Evolutionary conservation across 2,329 filamentous ascomycete species (phyloP).

Genomic region (Penicillium carneum): DNA sequence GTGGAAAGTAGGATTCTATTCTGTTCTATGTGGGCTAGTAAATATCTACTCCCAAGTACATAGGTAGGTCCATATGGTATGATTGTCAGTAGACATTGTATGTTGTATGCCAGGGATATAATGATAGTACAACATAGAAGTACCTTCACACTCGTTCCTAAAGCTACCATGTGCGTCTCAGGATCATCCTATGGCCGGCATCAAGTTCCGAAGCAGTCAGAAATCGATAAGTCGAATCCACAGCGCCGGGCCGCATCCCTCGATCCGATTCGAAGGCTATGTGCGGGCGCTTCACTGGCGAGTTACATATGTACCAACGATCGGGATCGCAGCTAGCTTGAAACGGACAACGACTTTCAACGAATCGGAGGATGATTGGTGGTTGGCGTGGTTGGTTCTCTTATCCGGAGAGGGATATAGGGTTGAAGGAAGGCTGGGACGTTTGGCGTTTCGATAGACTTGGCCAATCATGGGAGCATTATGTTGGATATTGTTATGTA

Average conservation of each 20-base stretch:
- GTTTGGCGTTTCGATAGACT: neutral
- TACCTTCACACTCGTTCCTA: too few species aligned
- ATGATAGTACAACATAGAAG: neutral
- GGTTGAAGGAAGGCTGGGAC: neutral
- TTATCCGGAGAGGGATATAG: neutral
- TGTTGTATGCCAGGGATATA: neutral
- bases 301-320: neutral
- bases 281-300: neutral
- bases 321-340: constrained; percentile 6
- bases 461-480: neutral
- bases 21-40: neutral
- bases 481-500: neutral
- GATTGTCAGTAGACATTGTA: neutral
- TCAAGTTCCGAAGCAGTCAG: too few species aligned
- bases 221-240: constrained; percentile 6
- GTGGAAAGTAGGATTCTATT: too few species aligned
- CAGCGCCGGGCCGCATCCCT: neutral
- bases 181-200: neutral
- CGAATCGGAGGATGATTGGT: neutral
- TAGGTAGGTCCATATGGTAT: neutral
- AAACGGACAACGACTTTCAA: neutral
- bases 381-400: neutral
- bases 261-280: constrained; percentile 16
- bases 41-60: neutral
- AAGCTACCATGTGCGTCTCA: constrained; percentile 13